A percentile compares a stretch with the other conserved stretches of the same genome.
These are phyloP conservation scores for Pichia paraexigua DNA, from an alignment of 805 yeast species.

Conservation along the genomic window DNA sequence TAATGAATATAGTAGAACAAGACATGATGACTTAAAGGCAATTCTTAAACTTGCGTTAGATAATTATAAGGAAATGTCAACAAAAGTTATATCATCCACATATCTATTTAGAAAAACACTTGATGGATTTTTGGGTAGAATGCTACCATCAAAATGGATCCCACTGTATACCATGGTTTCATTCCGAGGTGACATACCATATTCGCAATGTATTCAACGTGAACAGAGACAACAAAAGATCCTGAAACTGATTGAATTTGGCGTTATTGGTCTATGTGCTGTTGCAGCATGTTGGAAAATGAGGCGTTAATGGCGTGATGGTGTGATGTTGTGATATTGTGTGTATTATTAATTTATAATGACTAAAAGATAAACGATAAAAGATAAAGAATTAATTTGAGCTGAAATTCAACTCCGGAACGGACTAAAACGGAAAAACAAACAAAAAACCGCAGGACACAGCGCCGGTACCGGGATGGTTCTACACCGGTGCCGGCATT, in stretches of 20 bases:
- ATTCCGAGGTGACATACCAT: slow-evolving; percentile 74
- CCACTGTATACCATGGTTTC: slow-evolving; percentile 92
- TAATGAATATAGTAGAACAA: slow-evolving; percentile 39
- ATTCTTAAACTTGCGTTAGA: slow-evolving; percentile 72
- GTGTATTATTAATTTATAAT: neutral
- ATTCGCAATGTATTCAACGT: slow-evolving; percentile 54
- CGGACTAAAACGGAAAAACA: neutral
- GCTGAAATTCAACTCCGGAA: neutral
- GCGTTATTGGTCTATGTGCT: slow-evolving; percentile 9
- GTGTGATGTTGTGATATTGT: neutral
- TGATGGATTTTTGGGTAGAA: slow-evolving; percentile 56
- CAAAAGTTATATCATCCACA: slow-evolving; percentile 54
- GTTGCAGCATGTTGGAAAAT: slow-evolving; percentile 2
- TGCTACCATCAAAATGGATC: slow-evolving; percentile 60
- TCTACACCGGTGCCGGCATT: neutral
- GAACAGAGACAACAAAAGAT: slow-evolving; percentile 49
- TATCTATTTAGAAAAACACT: slow-evolving; percentile 60
- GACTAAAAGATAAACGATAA: neutral
- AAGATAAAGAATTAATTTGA: neutral
- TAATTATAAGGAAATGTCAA: slow-evolving; percentile 83
- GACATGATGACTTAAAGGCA: slow-evolving; percentile 65
- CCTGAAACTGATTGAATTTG: slow-evolving; percentile 28
- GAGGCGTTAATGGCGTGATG: neutral
- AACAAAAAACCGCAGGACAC: neutral
- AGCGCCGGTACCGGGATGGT: slow-evolving; percentile 1